Evolutionary conservation across 2,329 filamentous ascomycete species (phyloP), one percentile per base, ranked within the genome.

Genomic region (Teratosphaeria epicoccoides): DNA sequence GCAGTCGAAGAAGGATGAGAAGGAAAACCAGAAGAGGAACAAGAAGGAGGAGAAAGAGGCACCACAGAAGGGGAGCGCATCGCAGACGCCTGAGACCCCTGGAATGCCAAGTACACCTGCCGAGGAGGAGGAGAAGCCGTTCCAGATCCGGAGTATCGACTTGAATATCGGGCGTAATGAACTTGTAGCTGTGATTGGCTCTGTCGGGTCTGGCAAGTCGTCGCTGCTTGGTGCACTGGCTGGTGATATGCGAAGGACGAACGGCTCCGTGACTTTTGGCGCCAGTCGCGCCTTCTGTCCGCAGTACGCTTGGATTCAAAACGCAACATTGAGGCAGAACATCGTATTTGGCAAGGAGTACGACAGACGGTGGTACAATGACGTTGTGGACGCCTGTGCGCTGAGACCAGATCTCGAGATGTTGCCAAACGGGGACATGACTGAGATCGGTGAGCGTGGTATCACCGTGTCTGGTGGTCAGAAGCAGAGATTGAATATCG

Each of bases 301-400:
- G 0, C 91, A 98, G 66, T 95, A 95, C 64, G 88, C 93, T 0
- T 98, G 93, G 93, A 95, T 98, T 47, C 91, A 97, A 65, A 97
- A 97, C 63, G 78, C 88, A 0, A 87, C 85, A 0, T 79, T 97
- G 3, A 83, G 82, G 55, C 82, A 95, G 28, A 98, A 98, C 63
- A 95, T 98, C 53, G 70, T 88, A 0, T 97, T 97, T 63, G 91
- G 91, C 10, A 91, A 88, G 76, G 73, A 77, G 66, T 80, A 59
- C 55, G 77, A 95, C 49, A 77, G 77, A 52, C 71, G 73, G 2
- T 95, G 91, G 90, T 95, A 95, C 63, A 78, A 84, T 44, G 72
- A 85, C 49, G 89, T 95, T n/a, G 76, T 95, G 26, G 79, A 85
- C 65, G 88, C 88, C 9, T 97, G 91, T 67, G 89, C 91, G 1